Percentiles rank a stretch among this genome's conserved stretches.
These are phyloP conservation scores for Acacia crassicarpa DNA, from an alignment of 306 rosid species.

Conservation along the genomic window DNA sequence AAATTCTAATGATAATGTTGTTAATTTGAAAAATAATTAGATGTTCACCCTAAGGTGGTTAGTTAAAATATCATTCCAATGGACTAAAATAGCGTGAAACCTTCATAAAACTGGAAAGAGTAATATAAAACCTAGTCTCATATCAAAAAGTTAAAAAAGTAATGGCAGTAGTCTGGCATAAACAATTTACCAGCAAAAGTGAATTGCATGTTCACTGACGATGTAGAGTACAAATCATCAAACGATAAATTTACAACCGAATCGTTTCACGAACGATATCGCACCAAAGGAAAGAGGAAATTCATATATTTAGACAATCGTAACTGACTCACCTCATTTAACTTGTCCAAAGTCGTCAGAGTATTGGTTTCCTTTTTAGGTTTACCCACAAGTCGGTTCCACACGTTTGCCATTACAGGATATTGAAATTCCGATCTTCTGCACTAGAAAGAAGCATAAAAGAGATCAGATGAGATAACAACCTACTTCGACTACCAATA, in stretches of 20 bases:
- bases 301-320: not conserved
- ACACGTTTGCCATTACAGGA: slow-evolving; percentile 50
- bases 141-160: not conserved
- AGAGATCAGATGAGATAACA: slow-evolving; percentile 3
- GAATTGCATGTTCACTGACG: not conserved
- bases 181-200: not conserved
- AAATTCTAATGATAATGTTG: not conserved
- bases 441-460: slow-evolving; percentile 26
- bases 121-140: not conserved
- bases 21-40: not conserved
- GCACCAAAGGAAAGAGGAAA: not conserved
- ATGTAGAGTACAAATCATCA: not conserved
- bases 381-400: slow-evolving; percentile 75
- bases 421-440: slow-evolving; percentile 31
- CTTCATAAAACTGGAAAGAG: not conserved
- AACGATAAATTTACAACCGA: not conserved
- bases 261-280: not conserved
- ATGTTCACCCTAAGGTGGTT: not conserved
- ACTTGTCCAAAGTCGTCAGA: slow-evolving; percentile 72
- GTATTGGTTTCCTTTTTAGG: slow-evolving; percentile 84
- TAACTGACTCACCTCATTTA: slow-evolving; percentile 66
- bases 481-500: slow-evolving; percentile 12
- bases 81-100: not conserved
- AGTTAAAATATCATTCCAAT: not conserved
- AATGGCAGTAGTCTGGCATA: not conserved